Evolutionary conservation across 2,329 filamentous ascomycete genomes (phyloP).

Genomic region (Sporothrix variecibatus): DNA sequence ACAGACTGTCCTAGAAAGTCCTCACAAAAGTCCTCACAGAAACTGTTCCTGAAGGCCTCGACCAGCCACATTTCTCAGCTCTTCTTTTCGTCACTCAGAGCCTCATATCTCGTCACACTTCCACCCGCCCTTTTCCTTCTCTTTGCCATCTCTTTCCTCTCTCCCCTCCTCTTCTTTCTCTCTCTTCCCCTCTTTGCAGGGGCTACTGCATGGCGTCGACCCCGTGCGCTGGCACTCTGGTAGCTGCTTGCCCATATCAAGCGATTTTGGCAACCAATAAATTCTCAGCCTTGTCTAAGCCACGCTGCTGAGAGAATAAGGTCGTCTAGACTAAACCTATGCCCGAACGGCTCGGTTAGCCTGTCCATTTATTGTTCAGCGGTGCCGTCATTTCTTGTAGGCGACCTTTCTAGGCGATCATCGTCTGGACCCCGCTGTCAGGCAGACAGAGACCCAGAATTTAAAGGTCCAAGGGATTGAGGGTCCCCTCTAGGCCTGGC

Average conservation of each 20-base stretch:
- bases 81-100: not conserved
- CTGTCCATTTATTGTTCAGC: not conserved
- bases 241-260: not conserved
- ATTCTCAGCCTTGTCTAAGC: conserved; percentile 27
- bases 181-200: not conserved
- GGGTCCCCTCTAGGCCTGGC: not conserved
- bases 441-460: not conserved
- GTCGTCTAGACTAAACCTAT: too few species aligned
- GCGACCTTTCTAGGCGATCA: not conserved
- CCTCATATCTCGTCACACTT: not conserved
- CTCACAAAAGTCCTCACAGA: too few species aligned
- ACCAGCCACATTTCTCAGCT: not conserved
- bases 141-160: not conserved
- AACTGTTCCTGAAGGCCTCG: not conserved
- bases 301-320: not conserved
- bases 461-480: not conserved
- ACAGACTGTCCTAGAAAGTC: not conserved
- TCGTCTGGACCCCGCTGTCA: not conserved
- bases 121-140: not conserved
- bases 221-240: not conserved
- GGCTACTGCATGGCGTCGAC: conserved; percentile 17
- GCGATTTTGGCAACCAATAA: conserved; percentile 22
- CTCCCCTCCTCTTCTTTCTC: not conserved
- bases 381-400: not conserved
- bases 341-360: not conserved